A percentile compares a stretch with the other conserved stretches of the same genome.
Conservation (phyloP, 441 rosid species). For the Biscutella laevigata region DNA sequence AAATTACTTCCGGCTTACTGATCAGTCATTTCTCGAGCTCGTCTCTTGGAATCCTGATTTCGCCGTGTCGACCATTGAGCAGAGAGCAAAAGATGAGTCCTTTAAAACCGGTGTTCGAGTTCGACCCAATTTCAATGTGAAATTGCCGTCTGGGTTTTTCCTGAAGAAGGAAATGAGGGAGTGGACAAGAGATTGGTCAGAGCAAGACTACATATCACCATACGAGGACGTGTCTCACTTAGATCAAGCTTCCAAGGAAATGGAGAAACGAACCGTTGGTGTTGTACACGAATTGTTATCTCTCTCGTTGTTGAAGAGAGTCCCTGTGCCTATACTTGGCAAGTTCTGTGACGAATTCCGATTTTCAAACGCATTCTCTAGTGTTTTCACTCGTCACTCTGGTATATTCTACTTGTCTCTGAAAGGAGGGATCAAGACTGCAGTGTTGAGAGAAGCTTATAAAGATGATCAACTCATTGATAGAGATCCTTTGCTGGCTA, state of each 20-base stretch:
- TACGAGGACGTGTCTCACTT: slow-evolving; percentile 56
- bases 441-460: slow-evolving; percentile 69
- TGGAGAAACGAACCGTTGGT: slow-evolving; percentile 86
- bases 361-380: slow-evolving; percentile 70
- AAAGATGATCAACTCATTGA: slow-evolving; percentile 44
- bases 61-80: slow-evolving; percentile 47
- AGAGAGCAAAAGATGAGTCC: slow-evolving; percentile 50
- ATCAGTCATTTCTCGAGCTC: slow-evolving; percentile 54
- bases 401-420: slow-evolving; percentile 80
- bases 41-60: slow-evolving; percentile 57
- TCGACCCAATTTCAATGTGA: slow-evolving; percentile 56
- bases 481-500: slow-evolving; percentile 57
- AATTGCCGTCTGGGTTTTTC: slow-evolving; percentile 58
- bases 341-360: slow-evolving; percentile 65
- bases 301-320: slow-evolving; percentile 60
- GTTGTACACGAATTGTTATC: slow-evolving; percentile 75
- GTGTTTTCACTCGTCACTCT: slow-evolving; percentile 72
- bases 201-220: slow-evolving; percentile 70
- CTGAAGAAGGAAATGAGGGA: slow-evolving; percentile 84
- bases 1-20: slow-evolving; percentile 46
- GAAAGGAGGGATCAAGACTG: slow-evolving; percentile 79
- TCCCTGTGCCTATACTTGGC: slow-evolving; percentile 73
- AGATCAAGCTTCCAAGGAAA: slow-evolving; percentile 60
- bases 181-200: slow-evolving; percentile 85
- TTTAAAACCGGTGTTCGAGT: slow-evolving; percentile 41